Evolutionary conservation across 495 filamentous ascomycete species (phyloP).

Genomic region (Trypethelium eluteriae): DNA sequence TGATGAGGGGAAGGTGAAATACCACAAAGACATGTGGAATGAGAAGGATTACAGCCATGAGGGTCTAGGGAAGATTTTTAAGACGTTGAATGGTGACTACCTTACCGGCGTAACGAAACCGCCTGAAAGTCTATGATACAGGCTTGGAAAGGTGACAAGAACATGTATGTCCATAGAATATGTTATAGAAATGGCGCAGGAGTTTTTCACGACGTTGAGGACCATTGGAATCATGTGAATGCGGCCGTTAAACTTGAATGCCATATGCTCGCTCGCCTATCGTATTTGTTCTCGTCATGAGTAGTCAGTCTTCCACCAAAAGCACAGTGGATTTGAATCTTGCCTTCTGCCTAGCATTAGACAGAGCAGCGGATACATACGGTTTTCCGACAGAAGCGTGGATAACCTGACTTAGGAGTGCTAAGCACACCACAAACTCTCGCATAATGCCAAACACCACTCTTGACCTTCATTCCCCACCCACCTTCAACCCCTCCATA

Average conservation of each 20-base stretch:
- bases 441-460: background rate
- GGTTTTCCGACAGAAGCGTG: background rate
- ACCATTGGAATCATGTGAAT: too few relatives aligned
- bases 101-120: conserved; percentile 27
- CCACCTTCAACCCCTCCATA: conserved; percentile 62
- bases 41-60: conserved; percentile 46
- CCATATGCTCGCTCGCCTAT: background rate
- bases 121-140: background rate
- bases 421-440: background rate
- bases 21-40: conserved; percentile 50
- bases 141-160: background rate
- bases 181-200: background rate
- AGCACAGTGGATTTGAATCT: too few relatives aligned
- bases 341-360: too few relatives aligned
- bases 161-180: background rate
- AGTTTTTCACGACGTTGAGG: too few relatives aligned
- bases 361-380: too few relatives aligned
- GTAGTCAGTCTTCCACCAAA: too few relatives aligned
- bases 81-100: conserved; percentile 45
- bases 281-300: background rate
- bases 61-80: conserved; percentile 42
- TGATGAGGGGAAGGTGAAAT: conserved; percentile 40
- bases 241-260: too few relatives aligned
- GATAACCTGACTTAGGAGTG: background rate
- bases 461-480: conserved; percentile 42